phyloP scores from a whole-genome alignment of 2,329 filamentous ascomycete genomes.

The Fusarium tricinctum region DNA sequence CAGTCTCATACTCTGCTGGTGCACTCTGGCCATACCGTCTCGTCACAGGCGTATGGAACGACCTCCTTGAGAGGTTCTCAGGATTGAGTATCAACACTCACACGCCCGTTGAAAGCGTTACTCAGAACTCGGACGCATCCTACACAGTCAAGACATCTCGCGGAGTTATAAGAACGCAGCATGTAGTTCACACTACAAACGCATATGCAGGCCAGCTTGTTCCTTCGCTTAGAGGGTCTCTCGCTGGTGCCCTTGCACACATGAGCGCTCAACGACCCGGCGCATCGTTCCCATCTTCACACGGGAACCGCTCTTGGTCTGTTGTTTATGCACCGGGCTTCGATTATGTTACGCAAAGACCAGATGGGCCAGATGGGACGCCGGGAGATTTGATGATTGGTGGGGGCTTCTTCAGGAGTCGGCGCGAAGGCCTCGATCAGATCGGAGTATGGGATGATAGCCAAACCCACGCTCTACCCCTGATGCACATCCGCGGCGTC shows the following conservation, averaged over 20 bases:
- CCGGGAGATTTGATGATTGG: conserved; percentile 67
- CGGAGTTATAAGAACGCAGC: conserved; percentile 60
- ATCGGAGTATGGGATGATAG: conserved; percentile 64
- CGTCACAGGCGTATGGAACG: conserved; percentile 61
- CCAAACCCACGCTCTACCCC: conserved; percentile 55
- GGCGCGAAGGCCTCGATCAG: conserved; percentile 59
- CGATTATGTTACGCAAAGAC: conserved; percentile 67
- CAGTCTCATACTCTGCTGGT: conserved; percentile 61
- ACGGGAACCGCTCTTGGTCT: conserved; percentile 63
- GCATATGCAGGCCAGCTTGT: conserved; percentile 66
- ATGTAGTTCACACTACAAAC: conserved; percentile 72
- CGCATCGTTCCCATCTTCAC: conserved; percentile 47
- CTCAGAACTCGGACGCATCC: conserved; percentile 21
- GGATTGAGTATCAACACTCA: conserved; percentile 57
- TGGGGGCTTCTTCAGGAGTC: conserved; percentile 63
- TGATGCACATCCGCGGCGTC: conserved; percentile 58
- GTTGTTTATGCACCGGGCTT: conserved; percentile 62
- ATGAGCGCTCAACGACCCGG: conserved; percentile 66
- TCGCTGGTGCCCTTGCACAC: conserved; percentile 62
- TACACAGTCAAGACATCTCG: conserved; percentile 62
- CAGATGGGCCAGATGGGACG: conserved; percentile 49
- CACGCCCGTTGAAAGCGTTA: conserved; percentile 55
- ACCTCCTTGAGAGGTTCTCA: conserved; percentile 55
- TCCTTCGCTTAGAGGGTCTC: conserved; percentile 61
- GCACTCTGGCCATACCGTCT: conserved; percentile 67